These are phyloP conservation scores for Aureobasidium sp. DNA, from an alignment of 2,329 filamentous ascomycete genomes.

Conservation along the genomic window DNA sequence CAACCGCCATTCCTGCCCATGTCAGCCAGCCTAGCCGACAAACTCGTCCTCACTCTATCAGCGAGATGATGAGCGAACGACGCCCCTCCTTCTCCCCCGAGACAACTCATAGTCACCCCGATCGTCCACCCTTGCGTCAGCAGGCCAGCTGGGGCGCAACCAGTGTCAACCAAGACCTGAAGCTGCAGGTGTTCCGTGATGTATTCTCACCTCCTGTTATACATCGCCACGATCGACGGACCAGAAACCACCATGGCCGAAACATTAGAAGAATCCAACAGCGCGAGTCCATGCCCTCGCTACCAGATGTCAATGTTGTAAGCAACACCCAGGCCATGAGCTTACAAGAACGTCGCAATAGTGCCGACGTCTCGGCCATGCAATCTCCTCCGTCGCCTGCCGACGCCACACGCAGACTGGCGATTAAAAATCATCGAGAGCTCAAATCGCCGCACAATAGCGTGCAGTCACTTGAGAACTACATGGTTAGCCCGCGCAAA, in stretches of 20 bases:
- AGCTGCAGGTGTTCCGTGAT: constrained; percentile 87
- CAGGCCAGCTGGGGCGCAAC: constrained; percentile 76
- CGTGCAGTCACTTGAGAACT: constrained; percentile 8
- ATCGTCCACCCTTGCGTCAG: constrained; percentile 40
- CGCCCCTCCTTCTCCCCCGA: constrained; percentile 17
- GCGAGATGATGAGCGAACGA: constrained; percentile 13
- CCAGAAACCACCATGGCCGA: constrained; percentile 59
- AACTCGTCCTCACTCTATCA: constrained; percentile 15
- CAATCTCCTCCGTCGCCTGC: constrained; percentile 22
- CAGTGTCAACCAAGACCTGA: constrained; percentile 77
- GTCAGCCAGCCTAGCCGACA: background rate
- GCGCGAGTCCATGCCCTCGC: constrained; percentile 12
- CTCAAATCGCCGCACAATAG: constrained; percentile 11
- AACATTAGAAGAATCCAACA: constrained; percentile 34
- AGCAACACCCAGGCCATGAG: background rate
- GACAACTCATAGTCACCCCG: constrained; percentile 20
- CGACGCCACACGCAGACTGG: constrained; percentile 36
- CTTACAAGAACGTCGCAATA: constrained; percentile 32
- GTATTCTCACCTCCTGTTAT: constrained; percentile 82
- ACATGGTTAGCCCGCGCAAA: background rate
- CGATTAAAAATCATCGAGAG: constrained; percentile 29
- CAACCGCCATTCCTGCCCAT: constrained; percentile 19
- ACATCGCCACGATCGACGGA: constrained; percentile 68
- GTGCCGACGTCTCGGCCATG: constrained; percentile 30
- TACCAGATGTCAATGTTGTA: background rate